Evolutionary conservation across 495 filamentous ascomycete species (phyloP), one percentile per base, ranked within the genome.

Genomic region (Gamarada debralockiae): DNA sequence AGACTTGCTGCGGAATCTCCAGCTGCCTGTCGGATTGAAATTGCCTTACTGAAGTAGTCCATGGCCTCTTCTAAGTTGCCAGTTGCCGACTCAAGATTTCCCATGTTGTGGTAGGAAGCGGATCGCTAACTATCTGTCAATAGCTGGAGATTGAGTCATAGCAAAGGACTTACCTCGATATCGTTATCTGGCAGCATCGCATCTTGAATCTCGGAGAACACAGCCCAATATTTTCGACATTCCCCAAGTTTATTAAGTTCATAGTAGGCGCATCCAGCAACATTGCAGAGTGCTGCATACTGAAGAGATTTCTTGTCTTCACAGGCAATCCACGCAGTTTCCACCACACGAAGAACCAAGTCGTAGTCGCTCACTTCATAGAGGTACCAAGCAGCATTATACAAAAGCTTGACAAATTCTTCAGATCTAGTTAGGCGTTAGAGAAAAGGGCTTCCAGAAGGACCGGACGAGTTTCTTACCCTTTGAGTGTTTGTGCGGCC

Each of bases 291-390:
- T 15, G 4, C 17, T 22, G 52, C 52, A 22, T 42, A 55, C 23
- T 55, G 44, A 22, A 55, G 23, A 14, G 52, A 55, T 23, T 55
- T 36, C 18, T 48, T 55, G 29, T 55, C 44, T 13, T 48, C 37
- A 22, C 52, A 55, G 8, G 52, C 52, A n/a, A 48, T 12, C 12
- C 24, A 36, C 2, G 44, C 52, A 20, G 52, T 49, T 15, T 49
- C 52, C 8, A 44, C 44, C 17, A 55, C 14, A 31, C 27, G 44
- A 15, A 55, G 36, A 31, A 44, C 48, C 3, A 50, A 24, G n/a
- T 41, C 34, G 22, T 55, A 55, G 31, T 55, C 52, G 27, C 52
- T 43, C 13, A 49, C 45, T 42, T 55, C 52, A 25, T 55, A 55
- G n/a, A 55, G 36, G 25, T 49, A 55, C 46, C 52, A 49, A 14